phyloP scores from a whole-genome alignment of 2,329 filamentous ascomycete species.

The Penicillium crustosum region DNA sequence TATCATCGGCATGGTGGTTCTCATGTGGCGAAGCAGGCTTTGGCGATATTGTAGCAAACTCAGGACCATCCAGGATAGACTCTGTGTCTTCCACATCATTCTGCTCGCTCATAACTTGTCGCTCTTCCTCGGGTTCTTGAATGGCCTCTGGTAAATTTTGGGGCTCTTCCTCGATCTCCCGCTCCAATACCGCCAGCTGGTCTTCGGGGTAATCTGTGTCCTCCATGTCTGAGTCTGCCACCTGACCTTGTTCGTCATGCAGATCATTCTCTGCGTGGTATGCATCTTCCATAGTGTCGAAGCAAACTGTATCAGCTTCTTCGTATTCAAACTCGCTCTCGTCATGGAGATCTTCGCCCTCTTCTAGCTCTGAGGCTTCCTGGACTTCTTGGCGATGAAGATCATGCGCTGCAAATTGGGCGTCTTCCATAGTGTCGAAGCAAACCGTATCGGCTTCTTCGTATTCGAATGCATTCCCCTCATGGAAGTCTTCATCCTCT shows the following conservation, averaged over 20 bases:
- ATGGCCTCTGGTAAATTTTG: conserved; percentile 6
- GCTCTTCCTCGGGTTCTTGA: background rate
- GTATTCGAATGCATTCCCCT: background rate
- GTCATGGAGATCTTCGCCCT: background rate
- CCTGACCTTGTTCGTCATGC: background rate
- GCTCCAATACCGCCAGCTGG: background rate
- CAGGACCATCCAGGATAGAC: conserved; percentile 1
- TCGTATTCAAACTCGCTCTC: conserved; percentile 3
- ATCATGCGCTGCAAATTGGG: background rate
- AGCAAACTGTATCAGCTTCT: conserved; percentile 24
- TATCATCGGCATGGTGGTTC: conserved; percentile 14
- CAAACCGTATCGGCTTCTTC: conserved; percentile 16
- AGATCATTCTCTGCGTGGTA: background rate
- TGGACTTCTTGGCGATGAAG: background rate
- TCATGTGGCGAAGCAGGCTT: background rate
- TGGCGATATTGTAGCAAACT: background rate
- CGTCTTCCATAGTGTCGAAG: conserved; percentile 7
- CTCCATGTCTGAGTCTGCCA: background rate
- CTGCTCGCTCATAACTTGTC: conserved; percentile 9
- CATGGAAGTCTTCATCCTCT: background rate
- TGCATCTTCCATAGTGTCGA: conserved; percentile 21
- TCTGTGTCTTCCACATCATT: conserved; percentile 23
- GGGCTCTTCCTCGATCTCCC: background rate
- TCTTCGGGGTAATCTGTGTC: background rate
- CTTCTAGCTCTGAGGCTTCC: background rate